Evolutionary conservation across 106 monocot genomes (phyloP), one percentile per base, ranked within the genome.

Genomic region (Dendrobium nobile): DNA sequence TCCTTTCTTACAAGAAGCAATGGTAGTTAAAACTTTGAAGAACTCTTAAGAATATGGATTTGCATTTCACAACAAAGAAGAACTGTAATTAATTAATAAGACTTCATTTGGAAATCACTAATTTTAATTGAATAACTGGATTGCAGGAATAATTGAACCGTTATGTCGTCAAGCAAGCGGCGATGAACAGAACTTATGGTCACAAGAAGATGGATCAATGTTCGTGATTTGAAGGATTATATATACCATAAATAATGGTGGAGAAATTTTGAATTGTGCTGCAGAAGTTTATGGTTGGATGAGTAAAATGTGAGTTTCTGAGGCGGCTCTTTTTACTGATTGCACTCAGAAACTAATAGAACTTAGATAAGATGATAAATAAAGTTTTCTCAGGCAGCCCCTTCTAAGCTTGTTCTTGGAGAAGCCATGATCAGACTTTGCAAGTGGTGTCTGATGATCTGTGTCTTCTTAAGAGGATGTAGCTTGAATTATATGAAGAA

Each of bases 381-480:
- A 76, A 76, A 47, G 11, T 3, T 76, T 20, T 76, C 45, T 48
- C 13, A 4, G 13, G 11, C 76, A 76, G 11, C 48, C 26, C 45
- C 24, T 76, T 76, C 51, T 48, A 76, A 76, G 76, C 48, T 76
- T 76, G 76, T 48, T 7, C 20, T 24, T 76, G 48, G 48, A 48
- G 22, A 76, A 27, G 48, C 26, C 20, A n/a, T 43, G 76, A 26
- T 15, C 27, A 74, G 73, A 74, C 16, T 9, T 42, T 74, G 43
- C 41, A 74, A 43, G 42, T 74, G 16, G n/a, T 15, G 15, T 70
- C 64, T 70, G 33, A 15, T 70, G 15, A 70, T 2, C 8, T 28
- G 1, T 70, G 16, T 37, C 5, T 7, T 37, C 4, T 70, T 37
- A 16, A 37, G 70, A 37, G 70, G 8, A 37, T 37, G 37, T 70